phyloP scores from a whole-genome alignment of 768 basidiomycete genomes.

The Chlorophyllum brunneum region DNA sequence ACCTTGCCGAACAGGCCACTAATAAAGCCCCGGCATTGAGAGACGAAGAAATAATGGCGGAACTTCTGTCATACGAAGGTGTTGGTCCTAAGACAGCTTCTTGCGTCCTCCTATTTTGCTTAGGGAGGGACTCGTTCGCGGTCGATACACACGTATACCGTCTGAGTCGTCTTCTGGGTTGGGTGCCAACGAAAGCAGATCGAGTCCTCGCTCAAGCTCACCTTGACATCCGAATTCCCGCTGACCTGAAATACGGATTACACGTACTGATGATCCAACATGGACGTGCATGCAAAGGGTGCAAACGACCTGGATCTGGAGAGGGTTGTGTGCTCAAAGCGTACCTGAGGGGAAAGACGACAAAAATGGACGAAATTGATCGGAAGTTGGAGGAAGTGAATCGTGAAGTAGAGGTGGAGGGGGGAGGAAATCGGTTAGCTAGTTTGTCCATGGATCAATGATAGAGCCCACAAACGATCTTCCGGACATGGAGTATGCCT shows the following conservation, averaged over 20 bases:
- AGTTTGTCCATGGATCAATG: not conserved
- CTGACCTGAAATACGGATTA: slow-evolving; percentile 50
- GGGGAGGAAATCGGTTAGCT: not conserved
- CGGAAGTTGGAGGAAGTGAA: not conserved
- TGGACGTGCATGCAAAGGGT: slow-evolving; percentile 51
- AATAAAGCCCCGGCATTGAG: not conserved
- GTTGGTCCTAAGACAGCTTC: slow-evolving; percentile 65
- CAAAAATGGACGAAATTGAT: not conserved
- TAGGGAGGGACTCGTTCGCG: slow-evolving; percentile 57
- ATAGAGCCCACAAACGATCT: too few species aligned
- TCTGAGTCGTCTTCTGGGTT: slow-evolving; percentile 45
- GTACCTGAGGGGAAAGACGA: slow-evolving; percentile 22
- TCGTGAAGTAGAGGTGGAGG: not conserved
- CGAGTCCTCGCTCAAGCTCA: slow-evolving; percentile 54
- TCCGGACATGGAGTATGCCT: too few species aligned
- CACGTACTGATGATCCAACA: slow-evolving; percentile 60
- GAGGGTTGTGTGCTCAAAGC: slow-evolving; percentile 27
- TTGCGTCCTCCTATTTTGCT: slow-evolving; percentile 57
- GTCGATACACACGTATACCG: slow-evolving; percentile 65
- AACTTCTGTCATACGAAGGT: slow-evolving; percentile 51
- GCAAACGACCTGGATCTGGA: slow-evolving; percentile 31
- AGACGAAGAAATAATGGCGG: slow-evolving; percentile 52
- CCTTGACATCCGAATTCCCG: slow-evolving; percentile 47
- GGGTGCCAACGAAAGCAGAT: slow-evolving; percentile 46
- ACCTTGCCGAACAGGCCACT: slow-evolving; percentile 31